phyloP scores from a whole-genome alignment of 2,329 filamentous ascomycete genomes.

The Coniochaeta pulveracea region DNA sequence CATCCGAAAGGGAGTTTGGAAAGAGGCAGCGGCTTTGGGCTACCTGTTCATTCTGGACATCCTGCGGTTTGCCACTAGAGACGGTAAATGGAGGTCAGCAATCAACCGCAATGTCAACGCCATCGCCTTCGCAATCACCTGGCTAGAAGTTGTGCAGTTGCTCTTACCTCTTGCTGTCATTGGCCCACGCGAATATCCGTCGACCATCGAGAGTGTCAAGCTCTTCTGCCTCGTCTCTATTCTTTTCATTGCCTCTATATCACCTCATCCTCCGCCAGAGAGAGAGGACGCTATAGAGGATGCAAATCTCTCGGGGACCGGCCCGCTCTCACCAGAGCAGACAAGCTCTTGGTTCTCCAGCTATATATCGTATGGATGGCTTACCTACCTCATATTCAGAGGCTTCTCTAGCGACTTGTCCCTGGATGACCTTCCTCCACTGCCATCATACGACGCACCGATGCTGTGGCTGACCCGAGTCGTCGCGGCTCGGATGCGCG shows the following conservation, averaged over 20 bases:
- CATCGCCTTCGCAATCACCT: constrained; percentile 8
- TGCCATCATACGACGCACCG: no score
- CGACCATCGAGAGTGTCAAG: constrained; percentile 10
- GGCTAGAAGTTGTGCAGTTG: constrained; percentile 13
- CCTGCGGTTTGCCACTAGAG: constrained; percentile 10
- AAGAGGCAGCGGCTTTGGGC: no score
- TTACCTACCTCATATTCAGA: constrained; percentile 18
- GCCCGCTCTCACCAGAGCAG: constrained; percentile 13
- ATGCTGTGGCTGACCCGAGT: no score
- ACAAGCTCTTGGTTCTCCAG: constrained; percentile 20
- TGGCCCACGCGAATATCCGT: constrained; percentile 10
- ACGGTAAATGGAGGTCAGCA: constrained; percentile 6
- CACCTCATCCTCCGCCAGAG: no score
- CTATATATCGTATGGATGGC: constrained; percentile 21
- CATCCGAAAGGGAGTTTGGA: no score
- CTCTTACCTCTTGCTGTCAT: constrained; percentile 15
- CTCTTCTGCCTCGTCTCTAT: no score
- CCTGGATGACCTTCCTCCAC: constrained; percentile 20
- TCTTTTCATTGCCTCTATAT: no score
- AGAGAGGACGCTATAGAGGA: no score
- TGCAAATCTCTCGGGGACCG: constrained; percentile 8
- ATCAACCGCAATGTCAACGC: constrained; percentile 16
- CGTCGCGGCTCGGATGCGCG: no score
- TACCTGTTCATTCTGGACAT: no score
- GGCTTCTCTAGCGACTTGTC: constrained; percentile 17